Conservation (phyloP, 2,329 filamentous ascomycete genomes). For the Diaporthe caulivora region DNA sequence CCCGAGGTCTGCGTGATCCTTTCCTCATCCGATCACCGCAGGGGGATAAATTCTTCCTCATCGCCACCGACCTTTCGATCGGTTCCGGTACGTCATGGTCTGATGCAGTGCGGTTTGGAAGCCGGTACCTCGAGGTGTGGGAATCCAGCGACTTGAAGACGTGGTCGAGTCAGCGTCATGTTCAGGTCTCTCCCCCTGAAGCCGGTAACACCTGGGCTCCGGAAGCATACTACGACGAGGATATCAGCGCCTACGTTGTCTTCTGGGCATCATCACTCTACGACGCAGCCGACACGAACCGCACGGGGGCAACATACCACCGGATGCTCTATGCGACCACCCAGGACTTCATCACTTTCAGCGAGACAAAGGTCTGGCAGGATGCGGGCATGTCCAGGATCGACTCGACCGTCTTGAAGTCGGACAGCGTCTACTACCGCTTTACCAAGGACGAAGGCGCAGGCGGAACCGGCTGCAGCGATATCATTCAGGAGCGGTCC, state of each 20-base stretch:
- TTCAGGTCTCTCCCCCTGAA: conserved; percentile 52
- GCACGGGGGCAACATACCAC: conserved; percentile 59
- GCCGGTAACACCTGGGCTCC: conserved; percentile 58
- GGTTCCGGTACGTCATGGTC: conserved; percentile 44
- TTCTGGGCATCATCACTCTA: conserved; percentile 62
- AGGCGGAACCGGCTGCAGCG: conserved; percentile 61
- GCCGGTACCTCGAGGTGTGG: conserved; percentile 52
- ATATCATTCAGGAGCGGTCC: conserved; percentile 67
- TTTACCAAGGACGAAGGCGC: conserved; percentile 69
- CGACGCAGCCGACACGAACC: conserved; percentile 51
- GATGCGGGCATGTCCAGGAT: conserved; percentile 64
- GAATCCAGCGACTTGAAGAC: conserved; percentile 54
- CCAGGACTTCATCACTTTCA: conserved; percentile 63
- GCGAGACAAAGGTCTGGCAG: conserved; percentile 61
- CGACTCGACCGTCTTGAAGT: conserved; percentile 63
- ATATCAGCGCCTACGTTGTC: conserved; percentile 46
- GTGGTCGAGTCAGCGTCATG: conserved; percentile 54
- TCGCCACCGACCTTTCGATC: conserved; percentile 58
- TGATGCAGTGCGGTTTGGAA: conserved; percentile 43
- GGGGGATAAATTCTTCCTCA: conserved; percentile 53
- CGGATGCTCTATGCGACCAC: conserved; percentile 66
- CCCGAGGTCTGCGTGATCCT: conserved; percentile 55
- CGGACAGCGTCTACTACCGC: conserved; percentile 58
- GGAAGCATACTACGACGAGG: conserved; percentile 53
- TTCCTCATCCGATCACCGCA: conserved; percentile 56